Evolutionary conservation across 169 alveolate genomes (phyloP).

Genomic region (Plasmodium relictum): DNA sequence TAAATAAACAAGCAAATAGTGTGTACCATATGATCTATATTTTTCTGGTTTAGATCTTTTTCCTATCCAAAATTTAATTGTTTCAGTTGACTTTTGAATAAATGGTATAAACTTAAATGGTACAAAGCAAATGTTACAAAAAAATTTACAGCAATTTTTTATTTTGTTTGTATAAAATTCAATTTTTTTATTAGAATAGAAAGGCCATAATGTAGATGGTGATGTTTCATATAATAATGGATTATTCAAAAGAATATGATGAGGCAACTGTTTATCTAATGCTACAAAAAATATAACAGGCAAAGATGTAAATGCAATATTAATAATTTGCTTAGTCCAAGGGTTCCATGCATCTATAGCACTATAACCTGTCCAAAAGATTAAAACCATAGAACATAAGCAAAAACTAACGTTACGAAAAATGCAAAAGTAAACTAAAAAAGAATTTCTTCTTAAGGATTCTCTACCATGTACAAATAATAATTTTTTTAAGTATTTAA

Average conservation of each 20-base stretch:
- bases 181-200: constrained; percentile 28
- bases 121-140: constrained; percentile 11
- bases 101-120: constrained; percentile 63
- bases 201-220: constrained; percentile 83
- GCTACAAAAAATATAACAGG: constrained; percentile 86
- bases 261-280: constrained; percentile 88
- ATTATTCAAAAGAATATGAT: constrained; percentile 80
- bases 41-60: constrained; percentile 78
- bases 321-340: constrained; percentile 86
- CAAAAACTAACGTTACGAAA: constrained; percentile 84
- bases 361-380: constrained; percentile 83
- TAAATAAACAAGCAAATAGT: constrained; percentile 78
- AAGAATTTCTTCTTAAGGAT: constrained; percentile 87
- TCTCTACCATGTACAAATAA: constrained; percentile 92
- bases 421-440: constrained; percentile 86
- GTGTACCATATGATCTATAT: constrained; percentile 80
- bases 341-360: constrained; percentile 87
- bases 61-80: constrained; percentile 77
- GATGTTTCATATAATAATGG: constrained; percentile 84
- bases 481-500: constrained; percentile 89
- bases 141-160: constrained; percentile 28
- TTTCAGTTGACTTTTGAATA: constrained; percentile 29
- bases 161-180: constrained; percentile 51
- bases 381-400: constrained; percentile 80
- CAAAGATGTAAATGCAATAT: constrained; percentile 84